phyloP scores from a whole-genome alignment of 768 basidiomycete species.

The Lactarius tabidus region DNA sequence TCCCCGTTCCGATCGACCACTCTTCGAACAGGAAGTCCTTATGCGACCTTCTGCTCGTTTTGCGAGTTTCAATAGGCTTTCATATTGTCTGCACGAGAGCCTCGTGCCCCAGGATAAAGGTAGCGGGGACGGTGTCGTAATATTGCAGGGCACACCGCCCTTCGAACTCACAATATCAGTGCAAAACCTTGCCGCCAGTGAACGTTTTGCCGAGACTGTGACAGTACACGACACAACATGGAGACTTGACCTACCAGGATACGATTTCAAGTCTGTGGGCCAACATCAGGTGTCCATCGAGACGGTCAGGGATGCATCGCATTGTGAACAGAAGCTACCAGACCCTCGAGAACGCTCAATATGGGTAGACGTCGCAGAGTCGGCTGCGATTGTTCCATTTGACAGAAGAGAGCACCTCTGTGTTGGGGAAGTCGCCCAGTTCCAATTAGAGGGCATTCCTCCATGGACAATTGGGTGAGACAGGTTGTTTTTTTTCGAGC shows the following conservation, averaged over 20 bases:
- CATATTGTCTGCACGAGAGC: slow-evolving; percentile 71
- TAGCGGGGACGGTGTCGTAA: slow-evolving; percentile 56
- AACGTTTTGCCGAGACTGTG: slow-evolving; percentile 55
- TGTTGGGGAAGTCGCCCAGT: slow-evolving; percentile 84
- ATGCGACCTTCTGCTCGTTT: slow-evolving; percentile 79
- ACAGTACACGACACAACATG: slow-evolving; percentile 50
- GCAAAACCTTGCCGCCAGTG: slow-evolving; percentile 70
- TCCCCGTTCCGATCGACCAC: slow-evolving; percentile 61
- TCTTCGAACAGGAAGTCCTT: slow-evolving; percentile 84
- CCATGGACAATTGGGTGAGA: slow-evolving; percentile 86
- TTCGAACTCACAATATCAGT: slow-evolving; percentile 75
- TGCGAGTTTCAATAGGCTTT: slow-evolving; percentile 57
- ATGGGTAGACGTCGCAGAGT: slow-evolving; percentile 94
- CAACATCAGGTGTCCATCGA: slow-evolving; percentile 78
- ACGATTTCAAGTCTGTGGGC: slow-evolving; percentile 74
- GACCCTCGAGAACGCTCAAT: slow-evolving; percentile 58
- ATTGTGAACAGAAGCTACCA: slow-evolving; percentile 70
- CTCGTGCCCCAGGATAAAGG: slow-evolving; percentile 51
- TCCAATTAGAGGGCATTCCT: slow-evolving; percentile 89
- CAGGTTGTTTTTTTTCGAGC: neutral
- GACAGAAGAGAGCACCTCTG: slow-evolving; percentile 79
- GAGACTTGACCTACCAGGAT: slow-evolving; percentile 67
- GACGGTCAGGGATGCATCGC: slow-evolving; percentile 72
- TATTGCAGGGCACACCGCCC: slow-evolving; percentile 81
- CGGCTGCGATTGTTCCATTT: slow-evolving; percentile 86